Evolutionary conservation across 352 stramenopile genomes (phyloP), one percentile per base, ranked within the genome.

Genomic region (Globisporangium nunn): DNA sequence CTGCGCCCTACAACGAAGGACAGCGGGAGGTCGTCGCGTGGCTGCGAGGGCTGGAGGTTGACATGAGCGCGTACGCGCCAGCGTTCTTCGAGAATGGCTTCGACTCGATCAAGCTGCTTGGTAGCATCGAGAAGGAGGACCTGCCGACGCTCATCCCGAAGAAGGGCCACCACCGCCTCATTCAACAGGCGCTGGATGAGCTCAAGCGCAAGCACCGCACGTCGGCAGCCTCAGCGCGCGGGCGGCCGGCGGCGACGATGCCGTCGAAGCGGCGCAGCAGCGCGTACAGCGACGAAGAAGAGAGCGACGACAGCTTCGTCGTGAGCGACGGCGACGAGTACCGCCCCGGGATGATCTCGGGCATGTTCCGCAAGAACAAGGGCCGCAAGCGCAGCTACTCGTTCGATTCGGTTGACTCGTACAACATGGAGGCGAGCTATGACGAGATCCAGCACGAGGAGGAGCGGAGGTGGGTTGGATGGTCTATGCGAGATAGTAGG

Each of bases 21-120:
- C 81, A 95, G 59, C 79, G 82, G 14, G 85, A 95, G 52, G 85
- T 95, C 7, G 17, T 95, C 4, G 73, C 80, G 52, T 95, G 85
- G 85, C 72, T 95, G 17, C 67, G 74, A 61, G 63, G 66, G 2
- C 64, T 95, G 15, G 78, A 76, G 15, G 79, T 90, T 6, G 81
- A 93, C 57, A 95, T 95, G 85, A 91, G 81, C 31, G 70, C 85
- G 50, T 95, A 95, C 58, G 79, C 74, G n/a, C 68, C 71, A 14
- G 72, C 82, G 30, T 92, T 95, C 59, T 92, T 95, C 44, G 85
- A 93, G 50, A 93, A 95, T 52, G 82, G 85, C 1, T 95, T 95
- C 48, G 85, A 95, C 56, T 92, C 82, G 52, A 85, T 95, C 56
- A 91, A 95, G 63, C 65, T 93, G 29, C 65, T 95, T 10, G 85